A percentile compares a stretch with the other conserved stretches of the same genome.
These are phyloP conservation scores for Penicillium oxalicum DNA, from an alignment of 2,329 filamentous ascomycete species.

Conservation along the genomic window DNA sequence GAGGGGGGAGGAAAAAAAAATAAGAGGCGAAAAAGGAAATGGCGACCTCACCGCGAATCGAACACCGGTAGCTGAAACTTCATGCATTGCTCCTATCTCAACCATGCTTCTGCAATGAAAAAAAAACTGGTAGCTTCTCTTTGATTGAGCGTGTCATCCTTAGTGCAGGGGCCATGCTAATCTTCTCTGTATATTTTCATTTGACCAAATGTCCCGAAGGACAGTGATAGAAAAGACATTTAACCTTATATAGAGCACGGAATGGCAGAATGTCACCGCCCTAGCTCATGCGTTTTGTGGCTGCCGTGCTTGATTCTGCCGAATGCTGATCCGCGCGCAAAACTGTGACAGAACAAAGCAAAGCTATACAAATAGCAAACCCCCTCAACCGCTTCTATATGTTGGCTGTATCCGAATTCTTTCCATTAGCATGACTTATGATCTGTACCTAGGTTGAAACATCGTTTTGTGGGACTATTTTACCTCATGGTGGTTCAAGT, in stretches of 20 bases:
- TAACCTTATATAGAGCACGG: background rate
- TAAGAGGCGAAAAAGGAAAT: background rate
- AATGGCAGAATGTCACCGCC: slow-evolving; percentile 4
- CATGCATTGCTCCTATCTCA: slow-evolving; percentile 7
- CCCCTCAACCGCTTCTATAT: no score
- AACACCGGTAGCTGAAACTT: background rate
- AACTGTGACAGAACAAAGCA: no score
- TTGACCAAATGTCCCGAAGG: slow-evolving; percentile 55
- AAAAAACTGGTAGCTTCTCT: slow-evolving; percentile 70
- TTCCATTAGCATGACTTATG: no score
- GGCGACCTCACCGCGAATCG: background rate
- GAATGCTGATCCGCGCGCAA: no score
- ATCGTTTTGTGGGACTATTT: no score
- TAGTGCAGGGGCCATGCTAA: slow-evolving; percentile 83
- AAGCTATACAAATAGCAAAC: no score
- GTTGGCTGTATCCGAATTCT: no score
- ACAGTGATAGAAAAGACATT: slow-evolving; percentile 1
- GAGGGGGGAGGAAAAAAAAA: background rate
- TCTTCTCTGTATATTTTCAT: slow-evolving; percentile 69
- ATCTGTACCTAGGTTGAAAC: no score
- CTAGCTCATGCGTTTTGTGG: no score
- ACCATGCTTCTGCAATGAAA: slow-evolving; percentile 24
- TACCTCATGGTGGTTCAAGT: no score
- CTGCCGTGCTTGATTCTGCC: no score
- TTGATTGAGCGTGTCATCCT: slow-evolving; percentile 89